These are phyloP conservation scores for Phytophthora brassicae DNA, from an alignment of 352 stramenopile genomes.

Conservation along the genomic window DNA sequence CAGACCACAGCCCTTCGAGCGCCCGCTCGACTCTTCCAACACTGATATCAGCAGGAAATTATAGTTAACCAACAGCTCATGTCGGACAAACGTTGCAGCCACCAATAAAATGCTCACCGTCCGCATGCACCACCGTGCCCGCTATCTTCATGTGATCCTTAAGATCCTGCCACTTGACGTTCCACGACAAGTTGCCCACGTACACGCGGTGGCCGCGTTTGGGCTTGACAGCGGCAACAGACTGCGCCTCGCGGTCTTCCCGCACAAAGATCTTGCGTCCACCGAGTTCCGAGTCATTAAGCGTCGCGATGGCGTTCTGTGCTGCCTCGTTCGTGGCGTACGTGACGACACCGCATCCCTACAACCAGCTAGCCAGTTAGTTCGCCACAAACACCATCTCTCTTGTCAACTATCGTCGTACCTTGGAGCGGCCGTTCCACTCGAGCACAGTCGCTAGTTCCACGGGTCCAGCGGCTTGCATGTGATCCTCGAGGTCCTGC, in stretches of 20 bases:
- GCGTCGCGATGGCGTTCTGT: slow-evolving; percentile 73
- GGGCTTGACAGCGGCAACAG: slow-evolving; percentile 18
- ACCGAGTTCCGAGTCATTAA: slow-evolving; percentile 92
- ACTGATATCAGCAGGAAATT: slow-evolving; percentile 38
- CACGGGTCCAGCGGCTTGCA: slow-evolving; percentile 70
- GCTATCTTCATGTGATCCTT: slow-evolving; percentile 95
- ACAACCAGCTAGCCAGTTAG: slow-evolving; percentile 6
- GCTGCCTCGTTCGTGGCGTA: slow-evolving; percentile 86
- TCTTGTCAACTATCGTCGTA: slow-evolving; percentile 20
- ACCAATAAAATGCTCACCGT: slow-evolving; percentile 40
- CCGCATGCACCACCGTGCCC: slow-evolving; percentile 79
- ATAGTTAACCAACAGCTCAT: too few relatives aligned
- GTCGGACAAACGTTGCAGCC: too few relatives aligned
- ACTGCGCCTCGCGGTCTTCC: slow-evolving; percentile 87
- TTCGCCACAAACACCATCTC: neutral
- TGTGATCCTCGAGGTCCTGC: slow-evolving; percentile 85
- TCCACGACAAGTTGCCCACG: slow-evolving; percentile 92
- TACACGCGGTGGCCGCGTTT: slow-evolving; percentile 74
- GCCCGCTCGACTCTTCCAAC: slow-evolving; percentile 75
- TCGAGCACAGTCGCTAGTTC: slow-evolving; percentile 67
- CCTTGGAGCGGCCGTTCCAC: slow-evolving; percentile 75
- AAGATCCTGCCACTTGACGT: slow-evolving; percentile 93
- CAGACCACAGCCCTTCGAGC: slow-evolving; percentile 90
- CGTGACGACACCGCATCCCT: slow-evolving; percentile 95
- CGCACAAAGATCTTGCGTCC: slow-evolving; percentile 94